Conservation (phyloP, 2,329 filamentous ascomycete genomes). For the Aureobasidium sp. region DNA sequence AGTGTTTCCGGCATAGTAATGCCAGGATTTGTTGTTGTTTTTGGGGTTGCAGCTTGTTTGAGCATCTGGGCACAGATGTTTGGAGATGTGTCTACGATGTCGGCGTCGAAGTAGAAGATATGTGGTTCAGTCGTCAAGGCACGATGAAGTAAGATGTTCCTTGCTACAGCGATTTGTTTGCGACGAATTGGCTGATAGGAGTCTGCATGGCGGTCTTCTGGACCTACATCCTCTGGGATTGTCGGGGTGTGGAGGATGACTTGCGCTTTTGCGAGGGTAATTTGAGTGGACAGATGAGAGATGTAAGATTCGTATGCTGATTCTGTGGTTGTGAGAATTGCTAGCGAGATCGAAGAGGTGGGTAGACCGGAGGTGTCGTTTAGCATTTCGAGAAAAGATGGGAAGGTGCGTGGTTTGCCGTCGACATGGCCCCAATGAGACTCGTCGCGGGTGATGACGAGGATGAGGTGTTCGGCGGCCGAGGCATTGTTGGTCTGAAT, state of each 20-base stretch:
- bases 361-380: not conserved
- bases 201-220: not conserved
- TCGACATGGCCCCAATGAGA: not conserved
- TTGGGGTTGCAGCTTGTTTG: not conserved
- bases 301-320: not conserved
- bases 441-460: not conserved
- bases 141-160: not conserved
- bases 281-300: not conserved
- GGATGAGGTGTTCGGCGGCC: not conserved
- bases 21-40: not conserved
- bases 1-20: not conserved
- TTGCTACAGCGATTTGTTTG: not conserved
- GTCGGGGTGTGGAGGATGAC: not conserved
- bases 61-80: not conserved
- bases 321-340: not conserved
- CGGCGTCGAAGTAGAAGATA: not conserved
- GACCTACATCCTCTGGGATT: not conserved
- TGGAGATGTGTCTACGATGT: not conserved
- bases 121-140: not conserved
- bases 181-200: not conserved
- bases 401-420: not conserved
- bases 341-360: not conserved
- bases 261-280: not conserved
- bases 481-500: not conserved
- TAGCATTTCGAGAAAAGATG: not conserved